A percentile compares a stretch with the other conserved stretches of the same genome.
Evolutionary conservation across 148 eudicot genomes (phyloP).

Genomic region (Cornus suecica): DNA sequence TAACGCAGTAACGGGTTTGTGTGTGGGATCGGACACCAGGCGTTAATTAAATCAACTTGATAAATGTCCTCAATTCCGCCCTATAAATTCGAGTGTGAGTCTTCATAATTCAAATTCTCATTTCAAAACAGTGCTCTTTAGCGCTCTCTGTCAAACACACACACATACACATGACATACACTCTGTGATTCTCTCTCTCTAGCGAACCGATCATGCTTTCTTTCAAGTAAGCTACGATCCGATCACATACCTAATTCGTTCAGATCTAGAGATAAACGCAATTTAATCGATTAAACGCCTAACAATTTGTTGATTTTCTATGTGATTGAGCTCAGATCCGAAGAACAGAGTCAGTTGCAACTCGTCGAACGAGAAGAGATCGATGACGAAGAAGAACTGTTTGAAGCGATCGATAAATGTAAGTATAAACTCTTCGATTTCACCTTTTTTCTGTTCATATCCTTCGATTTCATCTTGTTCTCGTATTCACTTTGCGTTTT

Average conservation of each 20-base stretch:
- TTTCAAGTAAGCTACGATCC: conserved; percentile 48
- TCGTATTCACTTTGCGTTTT: neutral
- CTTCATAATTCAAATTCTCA: conserved; percentile 6
- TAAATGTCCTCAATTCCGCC: conserved; percentile 7
- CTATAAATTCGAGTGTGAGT: neutral
- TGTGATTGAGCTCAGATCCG: conserved; percentile 45
- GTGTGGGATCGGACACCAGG: conserved; percentile 6
- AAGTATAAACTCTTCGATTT: neutral
- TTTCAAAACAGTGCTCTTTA: neutral
- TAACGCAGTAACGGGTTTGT: neutral
- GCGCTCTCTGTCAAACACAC: conserved; percentile 12
- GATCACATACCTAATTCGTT: neutral
- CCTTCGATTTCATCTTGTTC: neutral
- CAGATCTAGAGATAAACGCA: conserved; percentile 5
- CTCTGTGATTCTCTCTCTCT: conserved; percentile 15
- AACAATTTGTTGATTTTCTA: conserved; percentile 8
- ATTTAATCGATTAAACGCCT: neutral
- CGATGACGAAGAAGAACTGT: conserved; percentile 85
- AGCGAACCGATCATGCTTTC: conserved; percentile 39
- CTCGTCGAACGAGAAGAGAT: conserved; percentile 79
- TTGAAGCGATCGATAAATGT: conserved; percentile 86
- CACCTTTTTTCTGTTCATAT: conserved; percentile 1
- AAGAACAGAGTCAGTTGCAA: conserved; percentile 76
- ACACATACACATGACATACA: too few species aligned
- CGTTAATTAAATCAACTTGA: neutral